Evolutionary conservation across 1,284 basidiomycete genomes (phyloP).

Genomic region (Sporisorium sorghi): DNA sequence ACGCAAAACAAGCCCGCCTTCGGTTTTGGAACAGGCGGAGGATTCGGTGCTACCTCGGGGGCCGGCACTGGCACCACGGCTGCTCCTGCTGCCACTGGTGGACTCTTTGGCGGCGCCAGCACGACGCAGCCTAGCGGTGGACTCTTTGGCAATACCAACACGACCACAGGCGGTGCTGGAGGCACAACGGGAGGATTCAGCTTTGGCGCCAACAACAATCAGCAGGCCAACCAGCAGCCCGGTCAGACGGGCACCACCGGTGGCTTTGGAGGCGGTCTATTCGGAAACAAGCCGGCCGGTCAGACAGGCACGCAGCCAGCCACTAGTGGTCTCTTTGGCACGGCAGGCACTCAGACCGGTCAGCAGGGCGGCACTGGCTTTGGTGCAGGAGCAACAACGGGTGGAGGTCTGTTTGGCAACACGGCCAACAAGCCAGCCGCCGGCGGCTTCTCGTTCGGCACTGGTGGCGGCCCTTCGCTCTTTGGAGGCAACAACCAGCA

Average conservation of each 20-base stretch:
- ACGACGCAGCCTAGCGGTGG: slow-evolving; percentile 53
- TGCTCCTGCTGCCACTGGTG: slow-evolving; percentile 66
- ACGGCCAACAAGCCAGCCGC: slow-evolving; percentile 47
- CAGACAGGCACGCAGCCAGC: slow-evolving; percentile 56
- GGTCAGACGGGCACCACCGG: slow-evolving; percentile 46
- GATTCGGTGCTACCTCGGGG: slow-evolving; percentile 47
- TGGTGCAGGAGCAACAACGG: slow-evolving; percentile 34
- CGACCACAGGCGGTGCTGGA: slow-evolving; percentile 22
- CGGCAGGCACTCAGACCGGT: slow-evolving; percentile 54
- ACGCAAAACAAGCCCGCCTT: slow-evolving; percentile 63
- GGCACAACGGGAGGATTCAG: slow-evolving; percentile 50
- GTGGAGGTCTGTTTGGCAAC: slow-evolving; percentile 69
- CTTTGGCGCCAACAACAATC: slow-evolving; percentile 46
- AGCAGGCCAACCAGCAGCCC: slow-evolving; percentile 40
- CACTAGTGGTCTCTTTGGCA: slow-evolving; percentile 69
- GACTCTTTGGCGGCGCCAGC: slow-evolving; percentile 70
- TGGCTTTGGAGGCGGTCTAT: slow-evolving; percentile 62
- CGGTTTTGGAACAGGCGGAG: slow-evolving; percentile 55
- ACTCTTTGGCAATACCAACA: slow-evolving; percentile 44
- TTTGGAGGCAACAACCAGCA: slow-evolving; percentile 53
- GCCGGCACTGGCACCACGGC: slow-evolving; percentile 42
- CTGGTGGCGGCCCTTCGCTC: slow-evolving; percentile 63
- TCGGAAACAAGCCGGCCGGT: slow-evolving; percentile 63
- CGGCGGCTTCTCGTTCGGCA: slow-evolving; percentile 56
- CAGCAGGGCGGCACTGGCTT: slow-evolving; percentile 57